These are phyloP conservation scores for Fraxinus americana DNA, from an alignment of 257 asterid species.

Conservation along the genomic window DNA sequence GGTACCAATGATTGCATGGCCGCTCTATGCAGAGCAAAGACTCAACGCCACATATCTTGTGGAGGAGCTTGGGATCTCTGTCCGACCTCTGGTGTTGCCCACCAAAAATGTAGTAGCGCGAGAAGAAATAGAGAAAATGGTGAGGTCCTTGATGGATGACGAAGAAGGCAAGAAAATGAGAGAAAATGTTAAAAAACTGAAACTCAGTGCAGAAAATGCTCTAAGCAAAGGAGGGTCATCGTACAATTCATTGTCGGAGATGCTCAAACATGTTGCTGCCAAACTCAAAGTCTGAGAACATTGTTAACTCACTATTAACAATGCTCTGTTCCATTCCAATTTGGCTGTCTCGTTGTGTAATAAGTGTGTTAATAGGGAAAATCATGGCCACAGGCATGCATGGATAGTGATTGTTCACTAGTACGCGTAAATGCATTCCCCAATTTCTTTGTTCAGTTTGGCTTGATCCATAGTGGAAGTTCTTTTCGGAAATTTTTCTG, in stretches of 20 bases:
- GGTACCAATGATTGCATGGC: constrained; percentile 74
- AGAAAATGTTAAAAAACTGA: constrained; percentile 37
- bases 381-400: too few relatives aligned
- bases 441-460: too few relatives aligned
- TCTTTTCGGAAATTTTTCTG: too few relatives aligned
- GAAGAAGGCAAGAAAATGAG: constrained; percentile 38
- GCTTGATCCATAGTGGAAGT: too few relatives aligned
- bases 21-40: constrained; percentile 65
- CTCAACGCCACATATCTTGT: constrained; percentile 52
- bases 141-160: constrained; percentile 11
- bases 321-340: neutral
- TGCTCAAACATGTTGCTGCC: constrained; percentile 19
- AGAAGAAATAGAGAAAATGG: constrained; percentile 51
- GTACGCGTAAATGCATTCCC: too few relatives aligned
- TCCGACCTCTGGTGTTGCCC: constrained; percentile 46
- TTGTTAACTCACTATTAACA: too few relatives aligned
- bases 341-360: too few relatives aligned
- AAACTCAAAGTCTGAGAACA: neutral
- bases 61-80: constrained; percentile 58
- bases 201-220: constrained; percentile 38
- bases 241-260: constrained; percentile 27
- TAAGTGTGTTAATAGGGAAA: too few relatives aligned
- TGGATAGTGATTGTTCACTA: neutral
- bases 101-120: constrained; percentile 48
- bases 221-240: constrained; percentile 43